Evolutionary conservation across 352 stramenopile genomes (phyloP), one percentile per base, ranked within the genome.

Genomic region (Pythium coloratum): DNA sequence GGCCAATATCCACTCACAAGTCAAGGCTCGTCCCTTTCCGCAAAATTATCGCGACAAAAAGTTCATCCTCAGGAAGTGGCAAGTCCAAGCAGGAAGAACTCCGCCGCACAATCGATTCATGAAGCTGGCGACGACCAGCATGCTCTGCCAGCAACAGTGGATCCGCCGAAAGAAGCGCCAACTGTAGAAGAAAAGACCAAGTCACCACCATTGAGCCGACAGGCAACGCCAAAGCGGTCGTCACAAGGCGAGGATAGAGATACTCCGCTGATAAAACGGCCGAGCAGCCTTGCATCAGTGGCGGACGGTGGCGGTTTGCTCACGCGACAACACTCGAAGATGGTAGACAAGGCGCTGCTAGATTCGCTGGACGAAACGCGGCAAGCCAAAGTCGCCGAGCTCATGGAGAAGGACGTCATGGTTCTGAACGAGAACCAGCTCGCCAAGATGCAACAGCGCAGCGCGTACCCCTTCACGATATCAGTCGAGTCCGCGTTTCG

Each of bases 331-430:
- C 71, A 72, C 16, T 76, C 78, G 0, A 72, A 71, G 24, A 67
- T 85, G n/a, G 63, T 85, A 26, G 76, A 86, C 18, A 84, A 83
- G 46, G 49, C 68, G 14, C 64, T 67, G 3, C 53, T 66, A 5
- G 75, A 77, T 24, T 68, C 74, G 9, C 32, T 76, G 6, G 71
- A 88, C 47, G 74, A 85, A 32, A 62, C 69, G 7, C 66, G 75
- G 2, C 68, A 77, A 56, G 75, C 76, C 0, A 75, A 80, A 54
- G 77, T 89, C 1, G 74, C 80, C 6, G 80, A 86, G 28, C 72
- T 89, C 2, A 73, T 89, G 51, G 73, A 85, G 62, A 84, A 78
- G 30, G 80, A 89, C 24, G 78, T 86, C 32, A 82, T 89, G 72
- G 75, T 89, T 20, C 59, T 89, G 13, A 86, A 89, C 65, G 73